Evolutionary conservation across 768 basidiomycete species (phyloP), one percentile per base, ranked within the genome.

Genomic region (Stropharia rugosoannulata): DNA sequence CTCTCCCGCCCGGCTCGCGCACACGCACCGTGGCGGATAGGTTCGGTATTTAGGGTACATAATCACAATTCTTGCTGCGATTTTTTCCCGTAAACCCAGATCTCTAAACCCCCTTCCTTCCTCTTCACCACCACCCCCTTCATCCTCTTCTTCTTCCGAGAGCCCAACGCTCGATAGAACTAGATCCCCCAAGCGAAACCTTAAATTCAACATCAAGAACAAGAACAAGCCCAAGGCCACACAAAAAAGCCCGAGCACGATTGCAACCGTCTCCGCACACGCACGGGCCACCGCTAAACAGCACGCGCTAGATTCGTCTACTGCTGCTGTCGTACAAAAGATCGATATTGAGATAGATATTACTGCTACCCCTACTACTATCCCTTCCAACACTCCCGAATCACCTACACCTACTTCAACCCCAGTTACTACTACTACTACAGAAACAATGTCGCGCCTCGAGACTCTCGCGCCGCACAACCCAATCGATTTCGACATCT

Each of bases 1-100:
- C 78, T 80, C 78, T 75, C 78, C 80, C 81, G 81, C 83, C 80
- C 74, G 80, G 80, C 73, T 74, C 73, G 68, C 75, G 70, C 53
- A 60, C 46, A 38, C 73, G 69, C 76, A 82, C 85, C 85, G 84
- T 79, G 85, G 89, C 86, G 88, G 88, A 80, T 74, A 80, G 83
- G 84, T 70, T 83, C 82, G 84, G 84, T 86, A 85, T 80, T 76
- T 73, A 70, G 79, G 75, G 12, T 11, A 4, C 7, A 32, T 32
- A 25, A 27, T n/a, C 47, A 37, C 35, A 11, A 16, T 49, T 36
- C 47, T 49, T 2, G 29, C 35, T 18, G 22, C 47, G 18, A 49
- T 49, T 49, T 36, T 37, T 37, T 16, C 47, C n/a, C 38, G 36
- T 2, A 39, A 51, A 25, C 3, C 27, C 22, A 29, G 27, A 22